phyloP scores from a whole-genome alignment of 192 early-diverging fungal species.

The Helicostylum pulchrum region DNA sequence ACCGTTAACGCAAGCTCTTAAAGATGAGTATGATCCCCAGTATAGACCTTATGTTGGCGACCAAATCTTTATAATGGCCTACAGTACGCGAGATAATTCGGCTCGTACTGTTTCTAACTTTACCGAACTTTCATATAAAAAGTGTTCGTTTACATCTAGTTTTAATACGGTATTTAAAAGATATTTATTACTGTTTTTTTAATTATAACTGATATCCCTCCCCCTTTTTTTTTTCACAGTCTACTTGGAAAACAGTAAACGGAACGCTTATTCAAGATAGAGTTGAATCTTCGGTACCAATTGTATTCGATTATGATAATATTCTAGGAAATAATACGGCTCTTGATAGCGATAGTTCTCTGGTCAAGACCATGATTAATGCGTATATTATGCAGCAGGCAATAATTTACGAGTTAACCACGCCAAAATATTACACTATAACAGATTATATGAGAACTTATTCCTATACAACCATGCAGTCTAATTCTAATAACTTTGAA shows the following conservation, averaged over 20 bases:
- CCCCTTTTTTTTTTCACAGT: background rate
- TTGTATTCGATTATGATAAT: background rate
- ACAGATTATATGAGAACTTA: background rate
- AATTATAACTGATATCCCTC: background rate
- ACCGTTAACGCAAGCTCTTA: background rate
- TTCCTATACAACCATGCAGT: background rate
- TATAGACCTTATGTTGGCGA: slow-evolving; percentile 6
- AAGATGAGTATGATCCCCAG: background rate
- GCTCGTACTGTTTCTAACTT: background rate
- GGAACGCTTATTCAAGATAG: background rate
- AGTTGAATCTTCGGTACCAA: background rate
- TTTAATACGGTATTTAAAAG: background rate
- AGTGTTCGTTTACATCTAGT: slow-evolving; percentile 1
- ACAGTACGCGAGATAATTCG: too few species aligned
- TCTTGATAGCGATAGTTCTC: background rate
- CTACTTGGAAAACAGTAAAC: background rate
- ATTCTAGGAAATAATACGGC: background rate
- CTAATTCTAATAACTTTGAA: background rate
- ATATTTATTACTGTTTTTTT: background rate
- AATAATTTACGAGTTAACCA: background rate
- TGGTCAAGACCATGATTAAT: background rate
- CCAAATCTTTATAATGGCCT: slow-evolving; percentile 4
- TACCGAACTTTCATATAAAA: slow-evolving; percentile 1
- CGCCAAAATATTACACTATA: background rate
- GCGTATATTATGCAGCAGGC: slow-evolving; percentile 9